Percentiles rank a stretch among this genome's conserved stretches.
Conservation (phyloP, 352 stramenopile species). For the Phytopythium boreale region DNA sequence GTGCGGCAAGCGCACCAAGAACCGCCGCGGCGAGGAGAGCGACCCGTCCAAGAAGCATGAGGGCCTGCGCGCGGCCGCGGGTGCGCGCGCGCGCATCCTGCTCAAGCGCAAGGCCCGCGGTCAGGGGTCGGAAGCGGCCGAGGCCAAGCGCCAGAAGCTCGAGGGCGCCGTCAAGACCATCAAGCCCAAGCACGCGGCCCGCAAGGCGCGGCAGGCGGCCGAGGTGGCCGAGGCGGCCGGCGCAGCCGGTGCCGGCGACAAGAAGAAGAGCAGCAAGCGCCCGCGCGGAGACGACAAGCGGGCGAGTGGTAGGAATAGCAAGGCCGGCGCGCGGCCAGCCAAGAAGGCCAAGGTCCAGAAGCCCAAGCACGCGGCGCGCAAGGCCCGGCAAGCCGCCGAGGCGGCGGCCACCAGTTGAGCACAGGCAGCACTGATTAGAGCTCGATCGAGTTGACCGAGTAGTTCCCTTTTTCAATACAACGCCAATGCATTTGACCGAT, state of each 20-base stretch:
- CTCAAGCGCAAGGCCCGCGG: conserved; percentile 50
- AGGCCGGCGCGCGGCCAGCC: neutral
- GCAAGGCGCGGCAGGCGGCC: conserved; percentile 53
- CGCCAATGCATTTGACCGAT: neutral
- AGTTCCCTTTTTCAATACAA: conserved; percentile 1
- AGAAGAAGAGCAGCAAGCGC: conserved; percentile 1
- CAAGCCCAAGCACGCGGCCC: conserved; percentile 71
- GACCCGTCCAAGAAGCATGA: conserved; percentile 51
- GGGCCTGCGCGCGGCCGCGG: conserved; percentile 43
- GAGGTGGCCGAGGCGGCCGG: conserved; percentile 24
- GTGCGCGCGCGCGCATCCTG: conserved; percentile 55
- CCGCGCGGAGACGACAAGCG: conserved; percentile 2
- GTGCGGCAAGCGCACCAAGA: conserved; percentile 86
- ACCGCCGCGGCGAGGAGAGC: conserved; percentile 54
- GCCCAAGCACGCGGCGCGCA: conserved; percentile 57
- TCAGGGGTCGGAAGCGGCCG: neutral
- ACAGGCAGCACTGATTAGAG: no score
- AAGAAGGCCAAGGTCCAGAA: conserved; percentile 22
- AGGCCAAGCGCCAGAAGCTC: conserved; percentile 34
- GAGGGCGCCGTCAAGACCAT: conserved; percentile 53
- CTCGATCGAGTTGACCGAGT: neutral
- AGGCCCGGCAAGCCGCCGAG: conserved; percentile 43
- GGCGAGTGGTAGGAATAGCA: neutral
- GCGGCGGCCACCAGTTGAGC: conserved; percentile 1
- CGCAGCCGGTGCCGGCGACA: neutral